Conservation (phyloP, 495 filamentous ascomycete species). For the Penicillium flavigenum region DNA sequence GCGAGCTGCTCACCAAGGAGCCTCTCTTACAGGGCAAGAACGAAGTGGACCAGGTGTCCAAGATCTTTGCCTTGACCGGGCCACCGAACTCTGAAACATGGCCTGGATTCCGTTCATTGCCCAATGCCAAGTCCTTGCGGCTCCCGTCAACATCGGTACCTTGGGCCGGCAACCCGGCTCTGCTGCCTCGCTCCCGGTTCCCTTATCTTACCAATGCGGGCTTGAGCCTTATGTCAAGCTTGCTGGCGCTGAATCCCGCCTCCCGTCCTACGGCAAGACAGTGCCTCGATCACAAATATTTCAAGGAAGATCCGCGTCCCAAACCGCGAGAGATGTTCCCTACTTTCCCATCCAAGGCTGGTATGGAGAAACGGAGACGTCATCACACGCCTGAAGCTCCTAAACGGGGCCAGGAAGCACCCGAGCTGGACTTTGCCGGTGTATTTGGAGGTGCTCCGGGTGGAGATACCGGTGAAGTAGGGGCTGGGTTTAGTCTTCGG, state of each 20-base stretch:
- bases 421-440: slow-evolving; percentile 64
- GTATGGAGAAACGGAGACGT: slow-evolving; percentile 77
- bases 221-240: slow-evolving; percentile 59
- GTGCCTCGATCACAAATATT: slow-evolving; percentile 78
- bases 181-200: slow-evolving; percentile 66
- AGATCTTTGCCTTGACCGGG: slow-evolving; percentile 88
- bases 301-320: slow-evolving; percentile 82
- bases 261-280: slow-evolving; percentile 66
- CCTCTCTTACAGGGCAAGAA: slow-evolving; percentile 89
- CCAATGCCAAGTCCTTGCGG: slow-evolving; percentile 83
- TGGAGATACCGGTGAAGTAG: slow-evolving; percentile 69
- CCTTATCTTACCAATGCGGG: slow-evolving; percentile 79
- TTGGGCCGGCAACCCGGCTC: slow-evolving; percentile 24
- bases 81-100: slow-evolving; percentile 84
- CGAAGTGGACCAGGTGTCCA: slow-evolving; percentile 82
- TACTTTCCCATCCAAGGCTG: slow-evolving; percentile 91
- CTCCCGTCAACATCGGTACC: slow-evolving; percentile 55
- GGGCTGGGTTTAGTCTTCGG: slow-evolving; percentile 78
- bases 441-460: slow-evolving; percentile 77
- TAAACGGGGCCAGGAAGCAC: slow-evolving; percentile 67
- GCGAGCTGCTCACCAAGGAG: slow-evolving; percentile 80
- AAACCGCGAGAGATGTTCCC: slow-evolving; percentile 86
- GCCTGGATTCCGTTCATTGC: slow-evolving; percentile 84
- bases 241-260: slow-evolving; percentile 76
- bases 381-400: slow-evolving; percentile 84